phyloP scores from a whole-genome alignment of 2,329 filamentous ascomycete species.

The Sporothrix pseudoabietina region DNA sequence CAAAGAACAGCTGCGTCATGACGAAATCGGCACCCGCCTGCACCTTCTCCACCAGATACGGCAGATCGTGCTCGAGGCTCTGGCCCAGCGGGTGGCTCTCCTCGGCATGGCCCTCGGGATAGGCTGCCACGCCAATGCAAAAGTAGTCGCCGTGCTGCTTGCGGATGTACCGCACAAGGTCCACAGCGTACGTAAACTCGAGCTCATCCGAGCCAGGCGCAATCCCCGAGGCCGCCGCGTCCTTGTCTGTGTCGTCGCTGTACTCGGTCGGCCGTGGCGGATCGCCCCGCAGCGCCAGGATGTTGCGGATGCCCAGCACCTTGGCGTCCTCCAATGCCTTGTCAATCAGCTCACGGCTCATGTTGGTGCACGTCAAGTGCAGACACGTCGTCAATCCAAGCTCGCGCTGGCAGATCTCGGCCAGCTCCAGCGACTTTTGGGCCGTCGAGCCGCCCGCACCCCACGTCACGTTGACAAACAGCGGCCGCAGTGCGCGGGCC shows the following conservation, averaged over 20 bases:
- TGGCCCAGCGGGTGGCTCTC: conserved; percentile 76
- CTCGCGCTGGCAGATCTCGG: conserved; percentile 92
- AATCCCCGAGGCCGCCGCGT: conserved; percentile 51
- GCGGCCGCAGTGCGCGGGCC: conserved; percentile 83
- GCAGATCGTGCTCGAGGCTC: conserved; percentile 76
- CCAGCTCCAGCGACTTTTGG: conserved; percentile 86
- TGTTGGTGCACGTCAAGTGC: conserved; percentile 97
- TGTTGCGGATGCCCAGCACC: conserved; percentile 87
- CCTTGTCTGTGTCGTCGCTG: conserved; percentile 50
- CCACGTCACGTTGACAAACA: conserved; percentile 98
- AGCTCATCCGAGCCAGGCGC: conserved; percentile 57
- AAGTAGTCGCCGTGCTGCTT: conserved; percentile 90
- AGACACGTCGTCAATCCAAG: conserved; percentile 91
- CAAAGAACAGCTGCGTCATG: conserved; percentile 98
- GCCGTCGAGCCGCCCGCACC: conserved; percentile 93
- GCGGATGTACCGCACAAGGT: conserved; percentile 87
- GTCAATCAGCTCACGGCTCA: conserved; percentile 84
- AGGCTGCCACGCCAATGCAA: conserved; percentile 90
- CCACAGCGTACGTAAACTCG: conserved; percentile 85
- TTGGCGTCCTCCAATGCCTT: conserved; percentile 89
- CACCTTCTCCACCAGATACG: conserved; percentile 87
- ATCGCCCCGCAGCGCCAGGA: conserved; percentile 87
- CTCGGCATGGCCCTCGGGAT: conserved; percentile 93
- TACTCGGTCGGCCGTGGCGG: conserved; percentile 90
- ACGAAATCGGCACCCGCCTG: conserved; percentile 93